A percentile compares a stretch with the other conserved stretches of the same genome.
These are phyloP conservation scores for Rhynchosporium agropyri DNA, from an alignment of 2,329 filamentous ascomycete genomes.

Conservation along the genomic window DNA sequence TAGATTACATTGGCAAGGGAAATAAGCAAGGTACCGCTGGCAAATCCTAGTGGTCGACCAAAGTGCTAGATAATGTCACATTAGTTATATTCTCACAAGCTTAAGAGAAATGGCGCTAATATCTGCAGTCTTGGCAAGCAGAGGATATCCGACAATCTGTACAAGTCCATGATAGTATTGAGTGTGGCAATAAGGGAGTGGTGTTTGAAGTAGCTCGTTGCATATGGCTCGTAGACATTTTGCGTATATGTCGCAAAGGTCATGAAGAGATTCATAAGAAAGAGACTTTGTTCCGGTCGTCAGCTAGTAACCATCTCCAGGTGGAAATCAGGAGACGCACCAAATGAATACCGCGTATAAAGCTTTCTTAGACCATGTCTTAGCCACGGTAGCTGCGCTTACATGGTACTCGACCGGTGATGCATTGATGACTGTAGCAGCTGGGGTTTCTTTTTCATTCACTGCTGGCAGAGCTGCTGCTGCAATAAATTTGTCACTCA, in stretches of 20 bases:
- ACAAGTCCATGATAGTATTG: constrained; percentile 12
- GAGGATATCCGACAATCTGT: constrained; percentile 5
- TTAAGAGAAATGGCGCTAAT: neutral
- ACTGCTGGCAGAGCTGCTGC: neutral
- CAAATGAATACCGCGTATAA: constrained; percentile 2
- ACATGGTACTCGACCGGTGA: constrained; percentile 1
- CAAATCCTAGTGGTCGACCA: constrained; percentile 8
- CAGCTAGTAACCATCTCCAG: neutral
- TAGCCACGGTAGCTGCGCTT: neutral
- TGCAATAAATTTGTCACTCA: neutral
- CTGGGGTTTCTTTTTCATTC: neutral
- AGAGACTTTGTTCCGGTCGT: neutral
- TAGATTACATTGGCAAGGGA: constrained; percentile 6
- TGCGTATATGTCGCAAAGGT: constrained; percentile 4
- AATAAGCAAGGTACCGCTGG: neutral
- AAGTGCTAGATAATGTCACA: neutral
- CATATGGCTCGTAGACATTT: constrained; percentile 4
- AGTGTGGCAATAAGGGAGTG: constrained; percentile 3
- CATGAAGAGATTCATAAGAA: constrained; percentile 11
- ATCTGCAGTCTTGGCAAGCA: constrained; percentile 4
- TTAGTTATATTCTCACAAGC: neutral
- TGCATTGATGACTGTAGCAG: neutral
- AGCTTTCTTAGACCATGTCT: constrained; percentile 10
- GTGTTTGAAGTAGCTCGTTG: constrained; percentile 5
- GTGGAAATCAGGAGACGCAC: neutral